These are phyloP conservation scores for Phytopythium boreale DNA, from an alignment of 352 stramenopile genomes.

Conservation along the genomic window DNA sequence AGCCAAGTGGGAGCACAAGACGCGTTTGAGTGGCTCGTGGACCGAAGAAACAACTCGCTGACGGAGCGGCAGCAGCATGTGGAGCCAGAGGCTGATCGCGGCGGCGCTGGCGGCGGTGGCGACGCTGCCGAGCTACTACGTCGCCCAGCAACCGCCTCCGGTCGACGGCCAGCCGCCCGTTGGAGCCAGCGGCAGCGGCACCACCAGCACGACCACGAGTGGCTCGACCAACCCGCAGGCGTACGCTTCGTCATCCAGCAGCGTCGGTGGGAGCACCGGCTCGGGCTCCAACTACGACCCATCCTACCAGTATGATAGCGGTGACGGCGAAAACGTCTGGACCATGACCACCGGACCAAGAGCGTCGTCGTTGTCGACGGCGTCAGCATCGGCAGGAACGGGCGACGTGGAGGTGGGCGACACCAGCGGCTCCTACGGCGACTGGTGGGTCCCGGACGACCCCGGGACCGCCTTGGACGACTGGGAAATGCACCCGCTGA, in stretches of 20 bases:
- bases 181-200: background rate
- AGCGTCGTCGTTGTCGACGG: background rate
- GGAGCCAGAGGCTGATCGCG: background rate
- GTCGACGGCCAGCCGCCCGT: background rate
- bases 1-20: no score
- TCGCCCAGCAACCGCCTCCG: background rate
- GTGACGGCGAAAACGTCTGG: background rate
- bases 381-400: background rate
- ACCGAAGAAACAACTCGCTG: background rate
- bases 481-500: slow-evolving; percentile 4
- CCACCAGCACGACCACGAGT: no score
- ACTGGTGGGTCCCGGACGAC: slow-evolving; percentile 2
- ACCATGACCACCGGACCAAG: background rate
- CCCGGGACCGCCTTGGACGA: background rate
- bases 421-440: background rate
- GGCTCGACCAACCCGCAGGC: background rate
- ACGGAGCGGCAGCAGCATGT: background rate
- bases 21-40: no score
- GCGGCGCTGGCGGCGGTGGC: background rate
- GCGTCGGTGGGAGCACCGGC: background rate
- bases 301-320: background rate
- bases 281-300: background rate
- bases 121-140: background rate
- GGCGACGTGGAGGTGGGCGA: slow-evolving; percentile 2
- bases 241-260: background rate